These are phyloP conservation scores for Ricinus communis DNA, from an alignment of 345 rosid genomes.

Conservation along the genomic window DNA sequence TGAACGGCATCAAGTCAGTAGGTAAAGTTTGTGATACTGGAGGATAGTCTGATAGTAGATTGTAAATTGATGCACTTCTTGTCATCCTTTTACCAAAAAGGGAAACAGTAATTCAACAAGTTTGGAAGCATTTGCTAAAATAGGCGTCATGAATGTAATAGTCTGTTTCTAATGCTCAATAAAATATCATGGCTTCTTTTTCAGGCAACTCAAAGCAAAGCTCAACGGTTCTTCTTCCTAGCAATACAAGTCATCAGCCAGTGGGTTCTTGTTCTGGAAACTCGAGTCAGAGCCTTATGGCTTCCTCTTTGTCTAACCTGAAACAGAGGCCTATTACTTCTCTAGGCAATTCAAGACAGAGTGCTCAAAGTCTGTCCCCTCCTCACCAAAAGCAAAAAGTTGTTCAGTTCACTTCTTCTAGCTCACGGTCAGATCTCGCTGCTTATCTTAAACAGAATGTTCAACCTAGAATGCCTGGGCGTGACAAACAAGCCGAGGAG, in stretches of 20 bases:
- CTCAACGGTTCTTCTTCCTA: slow-evolving; percentile 4
- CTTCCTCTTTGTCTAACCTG: background rate
- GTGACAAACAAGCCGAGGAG: slow-evolving; percentile 1
- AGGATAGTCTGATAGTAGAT: background rate
- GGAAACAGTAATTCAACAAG: background rate
- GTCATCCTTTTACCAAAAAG: background rate
- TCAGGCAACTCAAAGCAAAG: slow-evolving; percentile 17
- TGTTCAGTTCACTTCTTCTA: slow-evolving; percentile 8
- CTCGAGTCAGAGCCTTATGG: background rate
- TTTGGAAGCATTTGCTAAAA: background rate
- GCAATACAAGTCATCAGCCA: background rate
- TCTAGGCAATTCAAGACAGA: slow-evolving; percentile 22
- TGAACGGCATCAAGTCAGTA: background rate
- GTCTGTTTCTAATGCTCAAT: background rate
- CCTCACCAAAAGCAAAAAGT: slow-evolving; percentile 16
- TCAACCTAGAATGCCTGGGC: slow-evolving; percentile 17
- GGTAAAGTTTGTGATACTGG: background rate
- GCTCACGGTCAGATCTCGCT: slow-evolving; percentile 12
- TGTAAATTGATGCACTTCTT: background rate
- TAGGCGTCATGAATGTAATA: background rate
- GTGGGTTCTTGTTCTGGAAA: slow-evolving; percentile 3
- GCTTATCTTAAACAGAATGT: slow-evolving; percentile 16
- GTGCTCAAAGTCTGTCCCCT: slow-evolving; percentile 1
- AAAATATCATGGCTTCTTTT: slow-evolving; percentile 3
- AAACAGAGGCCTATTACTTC: background rate